Evolutionary conservation across 2,329 filamentous ascomycete genomes (phyloP), one percentile per base, ranked within the genome.

Genomic region (Dactylellina leptospora): DNA sequence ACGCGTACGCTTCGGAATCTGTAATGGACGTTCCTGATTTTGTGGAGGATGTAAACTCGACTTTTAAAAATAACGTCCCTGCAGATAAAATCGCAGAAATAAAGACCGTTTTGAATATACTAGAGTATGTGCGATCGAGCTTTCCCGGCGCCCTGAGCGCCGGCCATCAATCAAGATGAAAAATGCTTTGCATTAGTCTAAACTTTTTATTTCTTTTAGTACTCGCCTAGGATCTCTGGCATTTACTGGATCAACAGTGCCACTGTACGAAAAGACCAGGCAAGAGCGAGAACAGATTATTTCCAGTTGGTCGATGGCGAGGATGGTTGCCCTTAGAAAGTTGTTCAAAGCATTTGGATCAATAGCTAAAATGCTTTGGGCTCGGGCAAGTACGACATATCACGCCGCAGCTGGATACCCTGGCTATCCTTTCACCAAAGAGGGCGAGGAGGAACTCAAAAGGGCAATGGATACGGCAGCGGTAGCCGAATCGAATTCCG

Each of bases 191-290:
- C 4, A 18, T n/a, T 20, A 10, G 40, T 22, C 9, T 23, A 45
- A 8, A 20, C n/a, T 45, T 4, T 22, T 44, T 55, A 6, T 58
- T 28, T 51, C 68, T 16, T 47, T 53, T 78, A 90, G 87, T 71
- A 87, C 87, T 20, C 84, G 85, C 30, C 78, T 84, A 2, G 89
- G 89, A 23, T 86, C 87, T 23, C 79, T 90, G 16, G 78, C 90
- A 4, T 81, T 91, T 48, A 92, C 90, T 0, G 88, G 89, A n/a
- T 85, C 87, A 77, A 82, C 84, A 74, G 85, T 83, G 0, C 86
- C 88, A 0, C 79, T 91, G 47, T 82, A 86, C 58, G 80, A 85
- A 55, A 88, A 90, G 74, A 84, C 89, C 0, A 75, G 87, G 18
- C 79, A 83, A 30, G 80, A 86, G 16, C 85, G 89, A 36, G 84